Conservation (phyloP, 192 early-diverging fungal genomes). For the Coemansia sp. region DNA sequence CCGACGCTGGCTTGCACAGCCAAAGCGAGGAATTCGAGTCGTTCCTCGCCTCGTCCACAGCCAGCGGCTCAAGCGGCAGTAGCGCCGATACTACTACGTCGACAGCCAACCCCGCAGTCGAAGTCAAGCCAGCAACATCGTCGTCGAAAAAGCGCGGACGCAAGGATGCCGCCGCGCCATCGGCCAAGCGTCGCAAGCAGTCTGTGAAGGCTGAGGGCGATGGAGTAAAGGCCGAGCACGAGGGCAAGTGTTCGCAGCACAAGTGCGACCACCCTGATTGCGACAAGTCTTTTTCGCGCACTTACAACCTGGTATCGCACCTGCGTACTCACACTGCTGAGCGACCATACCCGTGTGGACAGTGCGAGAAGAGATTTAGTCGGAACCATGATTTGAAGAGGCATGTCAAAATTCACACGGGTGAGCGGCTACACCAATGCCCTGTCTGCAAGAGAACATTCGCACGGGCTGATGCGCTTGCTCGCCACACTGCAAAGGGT, state of each 20-base stretch:
- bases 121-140: neutral
- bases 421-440: slow-evolving; percentile 61
- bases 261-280: slow-evolving; percentile 73
- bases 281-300: slow-evolving; percentile 79
- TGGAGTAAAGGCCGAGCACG: neutral
- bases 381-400: slow-evolving; percentile 79
- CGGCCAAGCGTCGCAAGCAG: slow-evolving; percentile 29
- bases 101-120: slow-evolving; percentile 15
- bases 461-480: slow-evolving; percentile 50
- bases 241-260: slow-evolving; percentile 37
- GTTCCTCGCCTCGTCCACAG: neutral
- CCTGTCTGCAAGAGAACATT: slow-evolving; percentile 55
- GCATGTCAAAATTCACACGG: slow-evolving; percentile 69
- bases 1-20: neutral
- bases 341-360: slow-evolving; percentile 66
- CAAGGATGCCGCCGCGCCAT: neutral
- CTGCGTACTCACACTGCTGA: slow-evolving; percentile 76
- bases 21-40: slow-evolving; percentile 6
- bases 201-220: neutral
- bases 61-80: neutral
- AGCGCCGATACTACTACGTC: neutral
- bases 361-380: slow-evolving; percentile 68
- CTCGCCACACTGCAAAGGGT: slow-evolving; percentile 51
- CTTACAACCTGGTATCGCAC: slow-evolving; percentile 87
- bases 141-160: slow-evolving; percentile 23